These are phyloP conservation scores for Stagonosporopsis tanaceti DNA, from an alignment of 2,329 filamentous ascomycete species.

Conservation along the genomic window DNA sequence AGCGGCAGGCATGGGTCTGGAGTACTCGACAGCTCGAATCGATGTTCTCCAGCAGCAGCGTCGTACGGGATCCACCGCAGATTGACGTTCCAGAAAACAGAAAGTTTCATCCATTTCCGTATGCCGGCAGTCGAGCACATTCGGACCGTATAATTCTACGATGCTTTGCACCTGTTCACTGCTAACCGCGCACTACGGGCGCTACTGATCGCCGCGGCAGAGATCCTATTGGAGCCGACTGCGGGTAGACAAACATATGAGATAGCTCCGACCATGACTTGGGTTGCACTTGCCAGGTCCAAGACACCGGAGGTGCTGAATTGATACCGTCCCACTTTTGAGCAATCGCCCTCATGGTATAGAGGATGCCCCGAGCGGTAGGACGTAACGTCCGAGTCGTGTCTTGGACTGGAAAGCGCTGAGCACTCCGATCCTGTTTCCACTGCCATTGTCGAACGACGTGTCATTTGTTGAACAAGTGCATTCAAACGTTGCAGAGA, in stretches of 20 bases:
- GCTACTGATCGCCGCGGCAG: background rate
- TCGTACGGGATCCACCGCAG: conserved; percentile 1
- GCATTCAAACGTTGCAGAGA: background rate
- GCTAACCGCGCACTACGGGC: background rate
- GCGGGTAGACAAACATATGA: background rate
- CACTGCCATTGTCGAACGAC: background rate
- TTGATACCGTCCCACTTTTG: background rate
- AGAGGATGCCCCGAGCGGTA: background rate
- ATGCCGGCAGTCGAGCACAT: conserved; percentile 10
- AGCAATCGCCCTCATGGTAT: background rate
- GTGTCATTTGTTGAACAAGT: background rate
- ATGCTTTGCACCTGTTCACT: background rate
- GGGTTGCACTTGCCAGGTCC: background rate
- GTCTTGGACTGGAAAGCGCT: too few relatives aligned
- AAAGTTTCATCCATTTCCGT: background rate
- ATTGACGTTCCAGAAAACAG: background rate
- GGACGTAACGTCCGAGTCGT: conserved; percentile 1
- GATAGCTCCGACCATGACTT: background rate
- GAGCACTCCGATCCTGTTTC: background rate
- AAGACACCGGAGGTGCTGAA: background rate
- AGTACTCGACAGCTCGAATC: background rate
- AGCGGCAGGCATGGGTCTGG: background rate
- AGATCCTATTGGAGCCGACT: background rate
- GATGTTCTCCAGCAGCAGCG: background rate
- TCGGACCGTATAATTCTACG: conserved; percentile 14